Evolutionary conservation across 345 rosid genomes (phyloP), one percentile per base, ranked within the genome.

Genomic region (Angophora floribunda): DNA sequence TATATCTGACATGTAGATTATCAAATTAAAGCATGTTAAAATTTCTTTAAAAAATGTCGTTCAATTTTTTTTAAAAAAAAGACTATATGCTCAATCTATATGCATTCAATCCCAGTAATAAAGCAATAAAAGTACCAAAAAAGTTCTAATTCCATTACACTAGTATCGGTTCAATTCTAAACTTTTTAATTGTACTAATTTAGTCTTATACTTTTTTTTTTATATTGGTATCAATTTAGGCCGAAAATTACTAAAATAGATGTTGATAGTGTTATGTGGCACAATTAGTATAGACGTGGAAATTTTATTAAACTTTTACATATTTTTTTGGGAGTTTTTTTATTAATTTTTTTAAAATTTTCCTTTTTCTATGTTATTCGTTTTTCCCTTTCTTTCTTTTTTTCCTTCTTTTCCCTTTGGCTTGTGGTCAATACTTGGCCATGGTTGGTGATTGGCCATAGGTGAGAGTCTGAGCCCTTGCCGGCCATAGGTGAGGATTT

Each of bases 281-380:
- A 21, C 24, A 28, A 55, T 55, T 0, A 6, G 5, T 22, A 1
- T 2, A 8, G 22, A 55, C 0, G 28, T 55, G 13, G 2, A 0
- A 55, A 22, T 9, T 55, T 55, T 55, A 21, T 55, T 4, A 21
- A 55, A 21, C 1, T 55, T 55, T 55, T 21, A 55, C 21, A 21
- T 53, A 3, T 55, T 22, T 52, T 16, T 52, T 8, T 55, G 4
- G 8, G 6, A 2, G 24, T 21, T 3, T 22, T 22, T 9, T 55
- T 28, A 22, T 55, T 4, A 9, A 22, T 22, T 9, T 9, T 55
- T 22, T 28, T 12, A 36, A 36, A 36, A 36, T 36, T 22, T 9
- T 21, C 17, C 7, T 53, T 21, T 55, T 55, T 11, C 0, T 21
- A 0, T 5, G 4, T 55, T 53, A 10, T 3, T 19, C 26, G 10